Conservation (phyloP, 2,329 filamentous ascomycete genomes). For the Penicillium olsonii region DNA sequence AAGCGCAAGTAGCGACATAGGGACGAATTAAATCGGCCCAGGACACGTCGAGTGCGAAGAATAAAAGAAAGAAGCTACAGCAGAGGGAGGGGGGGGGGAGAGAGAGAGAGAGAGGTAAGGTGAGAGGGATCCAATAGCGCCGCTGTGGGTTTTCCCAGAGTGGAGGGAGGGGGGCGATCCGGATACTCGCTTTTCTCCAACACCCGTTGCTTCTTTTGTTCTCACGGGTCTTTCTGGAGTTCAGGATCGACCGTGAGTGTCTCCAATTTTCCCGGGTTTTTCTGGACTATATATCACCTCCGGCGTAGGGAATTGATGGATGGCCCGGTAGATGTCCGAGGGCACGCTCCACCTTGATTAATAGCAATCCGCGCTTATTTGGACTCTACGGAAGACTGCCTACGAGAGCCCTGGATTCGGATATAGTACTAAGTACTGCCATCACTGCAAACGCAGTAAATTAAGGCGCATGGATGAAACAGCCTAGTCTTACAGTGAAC, state of each 20-base stretch:
- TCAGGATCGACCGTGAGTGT: no score
- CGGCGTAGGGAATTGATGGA: no score
- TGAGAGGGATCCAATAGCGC: slow-evolving; percentile 16
- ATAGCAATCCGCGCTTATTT: not conserved
- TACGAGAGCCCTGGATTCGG: no score
- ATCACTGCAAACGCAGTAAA: not conserved
- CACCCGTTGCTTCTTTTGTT: not conserved
- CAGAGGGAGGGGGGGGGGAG: slow-evolving; percentile 6
- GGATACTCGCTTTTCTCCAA: no score
- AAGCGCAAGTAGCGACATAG: slow-evolving; percentile 5
- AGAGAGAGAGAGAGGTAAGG: slow-evolving; percentile 15
- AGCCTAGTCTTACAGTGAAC: not conserved
- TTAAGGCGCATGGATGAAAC: not conserved
- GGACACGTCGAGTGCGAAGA: no score
- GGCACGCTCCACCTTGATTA: not conserved
- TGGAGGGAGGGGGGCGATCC: slow-evolving; percentile 11
- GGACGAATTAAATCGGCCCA: not conserved
- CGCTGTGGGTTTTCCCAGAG: slow-evolving; percentile 10
- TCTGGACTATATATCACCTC: no score
- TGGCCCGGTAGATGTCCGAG: not conserved
- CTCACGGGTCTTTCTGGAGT: not conserved
- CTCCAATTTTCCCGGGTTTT: not conserved
- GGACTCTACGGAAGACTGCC: no score
- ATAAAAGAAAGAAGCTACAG: not conserved
- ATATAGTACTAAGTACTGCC: no score